Conservation (phyloP, 192 early-diverging fungal genomes). For the Anaeromyces robustus region DNA sequence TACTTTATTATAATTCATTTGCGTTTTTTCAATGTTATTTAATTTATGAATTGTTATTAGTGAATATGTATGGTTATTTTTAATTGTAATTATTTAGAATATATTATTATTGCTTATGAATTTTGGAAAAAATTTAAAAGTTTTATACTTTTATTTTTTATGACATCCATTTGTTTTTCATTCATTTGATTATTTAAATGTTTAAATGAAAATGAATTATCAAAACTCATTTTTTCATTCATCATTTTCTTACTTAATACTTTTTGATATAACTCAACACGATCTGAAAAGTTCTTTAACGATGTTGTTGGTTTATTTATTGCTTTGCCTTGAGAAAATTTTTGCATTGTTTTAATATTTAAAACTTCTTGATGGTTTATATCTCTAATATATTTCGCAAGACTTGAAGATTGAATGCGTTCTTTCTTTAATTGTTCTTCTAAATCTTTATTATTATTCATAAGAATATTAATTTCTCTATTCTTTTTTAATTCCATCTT, state of each 20-base stretch:
- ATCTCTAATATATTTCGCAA: background rate
- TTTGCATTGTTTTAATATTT: background rate
- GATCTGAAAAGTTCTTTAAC: background rate
- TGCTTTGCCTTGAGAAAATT: background rate
- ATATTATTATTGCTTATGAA: background rate
- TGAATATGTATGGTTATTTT: too few species aligned
- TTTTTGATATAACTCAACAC: background rate
- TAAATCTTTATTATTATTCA: background rate
- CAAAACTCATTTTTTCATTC: background rate
- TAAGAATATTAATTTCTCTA: background rate
- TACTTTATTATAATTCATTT: too few species aligned
- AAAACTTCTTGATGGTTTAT: background rate
- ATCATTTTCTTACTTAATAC: background rate
- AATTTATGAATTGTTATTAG: too few species aligned
- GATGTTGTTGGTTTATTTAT: background rate
- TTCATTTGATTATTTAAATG: background rate
- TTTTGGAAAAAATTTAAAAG: background rate
- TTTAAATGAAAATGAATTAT: background rate
- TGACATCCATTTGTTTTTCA: background rate
- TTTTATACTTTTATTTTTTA: background rate
- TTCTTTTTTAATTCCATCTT: background rate
- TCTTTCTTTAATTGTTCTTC: background rate
- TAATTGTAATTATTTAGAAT: too few species aligned
- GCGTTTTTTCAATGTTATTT: too few species aligned
- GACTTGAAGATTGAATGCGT: background rate